These are phyloP conservation scores for Ustilago crameri DNA, from an alignment of 1,284 basidiomycete species.

Conservation along the genomic window DNA sequence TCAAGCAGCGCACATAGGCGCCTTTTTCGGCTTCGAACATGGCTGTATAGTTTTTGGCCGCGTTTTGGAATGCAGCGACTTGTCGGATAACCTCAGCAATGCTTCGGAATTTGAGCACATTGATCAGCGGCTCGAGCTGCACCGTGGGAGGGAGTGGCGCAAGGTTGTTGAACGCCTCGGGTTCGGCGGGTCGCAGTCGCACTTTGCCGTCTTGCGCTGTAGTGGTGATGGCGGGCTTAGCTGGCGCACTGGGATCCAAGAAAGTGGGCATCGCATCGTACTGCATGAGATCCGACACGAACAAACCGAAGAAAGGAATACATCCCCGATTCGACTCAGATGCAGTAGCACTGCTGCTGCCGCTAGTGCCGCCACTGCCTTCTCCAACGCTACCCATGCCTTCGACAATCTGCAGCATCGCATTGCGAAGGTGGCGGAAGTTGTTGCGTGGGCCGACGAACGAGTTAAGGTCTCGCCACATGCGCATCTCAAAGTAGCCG, in stretches of 20 bases:
- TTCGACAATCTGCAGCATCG: constrained; percentile 55
- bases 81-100: constrained; percentile 55
- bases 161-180: constrained; percentile 47
- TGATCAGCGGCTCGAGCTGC: constrained; percentile 53
- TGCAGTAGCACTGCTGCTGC: neutral
- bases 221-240: constrained; percentile 17
- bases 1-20: constrained; percentile 60
- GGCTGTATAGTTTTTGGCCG: constrained; percentile 42
- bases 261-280: constrained; percentile 58
- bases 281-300: constrained; percentile 59
- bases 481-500: constrained; percentile 78
- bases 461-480: constrained; percentile 79
- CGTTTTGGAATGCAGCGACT: constrained; percentile 57
- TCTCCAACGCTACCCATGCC: constrained; percentile 14
- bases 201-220: constrained; percentile 15
- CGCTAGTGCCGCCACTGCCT: constrained; percentile 1
- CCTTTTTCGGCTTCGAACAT: constrained; percentile 56
- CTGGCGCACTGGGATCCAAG: constrained; percentile 57
- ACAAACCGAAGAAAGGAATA: constrained; percentile 64
- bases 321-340: constrained; percentile 19
- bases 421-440: constrained; percentile 74
- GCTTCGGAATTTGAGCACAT: constrained; percentile 59
- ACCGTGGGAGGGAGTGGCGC: constrained; percentile 48
- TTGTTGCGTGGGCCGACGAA: constrained; percentile 78
- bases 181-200: constrained; percentile 25